These are phyloP conservation scores for Ceratocystis variospora DNA, from an alignment of 2,329 filamentous ascomycete species.

Conservation along the genomic window DNA sequence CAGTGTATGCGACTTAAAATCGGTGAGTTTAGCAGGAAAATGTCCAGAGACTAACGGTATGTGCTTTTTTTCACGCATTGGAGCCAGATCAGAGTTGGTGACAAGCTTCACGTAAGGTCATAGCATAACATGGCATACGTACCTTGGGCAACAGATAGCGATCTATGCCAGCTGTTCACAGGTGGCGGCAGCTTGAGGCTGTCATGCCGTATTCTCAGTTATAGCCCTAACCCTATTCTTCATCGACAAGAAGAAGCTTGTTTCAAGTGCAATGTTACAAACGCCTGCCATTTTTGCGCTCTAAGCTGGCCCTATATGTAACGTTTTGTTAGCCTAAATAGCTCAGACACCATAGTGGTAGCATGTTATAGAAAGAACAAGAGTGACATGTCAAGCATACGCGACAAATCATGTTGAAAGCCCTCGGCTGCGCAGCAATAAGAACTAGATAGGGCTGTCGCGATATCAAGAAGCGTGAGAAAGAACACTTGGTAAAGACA, in stretches of 20 bases:
- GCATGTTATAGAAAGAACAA: not conserved
- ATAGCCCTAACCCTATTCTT: not conserved
- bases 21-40: not conserved
- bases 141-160: not conserved
- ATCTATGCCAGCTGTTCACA: not conserved
- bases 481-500: not conserved
- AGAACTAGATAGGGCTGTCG: not conserved
- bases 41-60: not conserved
- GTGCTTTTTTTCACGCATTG: not conserved
- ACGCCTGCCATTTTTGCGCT: not conserved
- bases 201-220: not conserved
- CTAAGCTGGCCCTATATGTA: not conserved
- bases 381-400: too few species aligned
- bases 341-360: not conserved
- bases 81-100: conserved; percentile 3
- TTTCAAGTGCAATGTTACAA: not conserved
- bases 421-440: too few species aligned
- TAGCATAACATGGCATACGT: not conserved
- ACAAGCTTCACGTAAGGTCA: conserved; percentile 5
- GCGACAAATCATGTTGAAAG: too few species aligned
- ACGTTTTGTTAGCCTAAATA: not conserved
- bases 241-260: not conserved
- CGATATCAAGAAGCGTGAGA: not conserved
- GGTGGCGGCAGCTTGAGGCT: not conserved
- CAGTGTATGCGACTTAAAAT: not conserved